phyloP scores from a whole-genome alignment of 1,139 yeast species.

The Geotrichum reessii region DNA sequence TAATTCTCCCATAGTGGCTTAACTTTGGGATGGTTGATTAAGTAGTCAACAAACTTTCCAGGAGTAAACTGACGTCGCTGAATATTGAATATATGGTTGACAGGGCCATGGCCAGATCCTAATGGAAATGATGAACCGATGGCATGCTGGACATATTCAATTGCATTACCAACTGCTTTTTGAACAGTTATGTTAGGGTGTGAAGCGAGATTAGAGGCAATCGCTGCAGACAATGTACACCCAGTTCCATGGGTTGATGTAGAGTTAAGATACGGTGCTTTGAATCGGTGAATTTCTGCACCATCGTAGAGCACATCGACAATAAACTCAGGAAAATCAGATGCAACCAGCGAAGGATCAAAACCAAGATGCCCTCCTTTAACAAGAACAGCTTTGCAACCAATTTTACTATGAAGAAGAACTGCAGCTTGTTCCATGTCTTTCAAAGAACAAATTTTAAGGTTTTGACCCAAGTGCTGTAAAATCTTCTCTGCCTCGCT shows the following conservation, averaged over 20 bases:
- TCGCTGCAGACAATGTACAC: conserved; percentile 77
- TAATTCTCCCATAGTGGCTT: conserved; percentile 53
- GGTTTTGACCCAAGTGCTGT: conserved; percentile 18
- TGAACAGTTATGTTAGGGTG: conserved; percentile 38
- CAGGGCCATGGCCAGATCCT: conserved; percentile 69
- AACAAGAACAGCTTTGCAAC: conserved; percentile 52
- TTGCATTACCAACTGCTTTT: conserved; percentile 51
- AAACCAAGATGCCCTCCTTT: conserved; percentile 80
- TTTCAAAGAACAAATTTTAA: conserved; percentile 28
- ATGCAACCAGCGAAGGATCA: conserved; percentile 23
- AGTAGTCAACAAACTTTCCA: conserved; percentile 46
- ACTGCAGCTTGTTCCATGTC: conserved; percentile 44
- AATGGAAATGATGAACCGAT: conserved; percentile 42
- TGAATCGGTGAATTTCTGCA: conserved; percentile 42
- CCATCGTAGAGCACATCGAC: conserved; percentile 60
- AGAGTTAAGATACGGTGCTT: conserved; percentile 47
- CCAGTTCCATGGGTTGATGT: conserved; percentile 84
- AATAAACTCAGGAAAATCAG: conserved; percentile 32
- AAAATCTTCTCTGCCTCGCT: conserved; percentile 48
- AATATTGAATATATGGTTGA: conserved; percentile 49
- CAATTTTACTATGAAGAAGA: conserved; percentile 39
- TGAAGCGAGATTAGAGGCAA: conserved; percentile 67
- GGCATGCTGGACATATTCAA: conserved; percentile 63
- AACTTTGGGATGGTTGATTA: conserved; percentile 54
- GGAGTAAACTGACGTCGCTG: conserved; percentile 37